phyloP scores from a whole-genome alignment of 2,329 filamentous ascomycete species.

The Neurospora sp. region DNA sequence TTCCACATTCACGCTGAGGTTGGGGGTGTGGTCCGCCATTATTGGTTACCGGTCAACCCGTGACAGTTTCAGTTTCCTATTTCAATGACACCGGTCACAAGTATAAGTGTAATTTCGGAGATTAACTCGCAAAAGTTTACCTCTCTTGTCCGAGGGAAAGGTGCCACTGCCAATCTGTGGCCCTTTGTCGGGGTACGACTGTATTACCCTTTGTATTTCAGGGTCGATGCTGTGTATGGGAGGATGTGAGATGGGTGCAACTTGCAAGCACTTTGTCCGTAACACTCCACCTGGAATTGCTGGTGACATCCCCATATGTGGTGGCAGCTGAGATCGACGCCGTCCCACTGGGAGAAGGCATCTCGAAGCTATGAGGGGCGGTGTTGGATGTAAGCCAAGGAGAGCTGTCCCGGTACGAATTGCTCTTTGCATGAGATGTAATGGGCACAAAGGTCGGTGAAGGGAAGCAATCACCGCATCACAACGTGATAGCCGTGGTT shows the following conservation, averaged over 20 bases:
- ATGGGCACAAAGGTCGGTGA: background rate
- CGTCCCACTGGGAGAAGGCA: background rate
- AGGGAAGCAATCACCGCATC: background rate
- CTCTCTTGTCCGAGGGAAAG: background rate
- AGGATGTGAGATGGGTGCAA: background rate
- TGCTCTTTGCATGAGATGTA: background rate
- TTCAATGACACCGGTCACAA: background rate
- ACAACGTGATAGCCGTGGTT: background rate
- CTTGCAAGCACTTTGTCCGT: background rate
- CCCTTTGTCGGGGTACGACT: background rate
- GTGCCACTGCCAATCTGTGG: background rate
- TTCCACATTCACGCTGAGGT: background rate
- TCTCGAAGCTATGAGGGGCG: background rate
- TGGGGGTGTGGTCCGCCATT: background rate
- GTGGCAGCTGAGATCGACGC: background rate
- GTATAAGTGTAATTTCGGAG: background rate
- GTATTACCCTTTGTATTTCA: background rate
- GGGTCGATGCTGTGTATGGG: background rate
- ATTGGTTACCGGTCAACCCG: background rate
- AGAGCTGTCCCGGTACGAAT: background rate
- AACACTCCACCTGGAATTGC: background rate
- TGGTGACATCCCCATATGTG: background rate
- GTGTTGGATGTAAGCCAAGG: background rate
- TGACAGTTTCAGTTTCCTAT: background rate
- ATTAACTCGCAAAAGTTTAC: background rate